These are phyloP conservation scores for Dryadomyces quercus-mongolicae DNA, from an alignment of 2,329 filamentous ascomycete genomes.

Conservation along the genomic window DNA sequence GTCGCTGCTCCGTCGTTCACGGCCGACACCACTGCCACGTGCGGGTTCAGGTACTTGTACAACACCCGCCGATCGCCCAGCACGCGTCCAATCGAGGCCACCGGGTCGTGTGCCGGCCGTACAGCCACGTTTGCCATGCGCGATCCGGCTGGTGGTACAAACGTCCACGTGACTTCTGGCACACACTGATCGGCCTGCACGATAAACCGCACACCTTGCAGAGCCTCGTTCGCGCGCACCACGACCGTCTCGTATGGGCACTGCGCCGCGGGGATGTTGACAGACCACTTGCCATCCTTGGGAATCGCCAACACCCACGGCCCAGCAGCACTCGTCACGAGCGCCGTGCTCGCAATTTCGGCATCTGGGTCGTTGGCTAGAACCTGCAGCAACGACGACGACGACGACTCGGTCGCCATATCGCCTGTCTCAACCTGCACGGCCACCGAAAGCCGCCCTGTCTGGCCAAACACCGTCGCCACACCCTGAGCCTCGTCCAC, in stretches of 20 bases:
- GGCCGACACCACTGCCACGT: constrained; percentile 65
- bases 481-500: constrained; percentile 43
- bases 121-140: constrained; percentile 56
- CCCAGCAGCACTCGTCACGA: constrained; percentile 39
- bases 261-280: constrained; percentile 29
- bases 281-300: not conserved
- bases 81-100: constrained; percentile 90
- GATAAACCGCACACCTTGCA: constrained; percentile 44
- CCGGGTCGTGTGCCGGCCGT: constrained; percentile 65
- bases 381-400: not conserved
- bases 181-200: constrained; percentile 25
- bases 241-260: constrained; percentile 43
- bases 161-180: constrained; percentile 55
- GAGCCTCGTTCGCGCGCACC: constrained; percentile 30
- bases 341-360: constrained; percentile 30
- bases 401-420: constrained; percentile 23
- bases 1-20: constrained; percentile 42
- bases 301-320: constrained; percentile 36
- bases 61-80: constrained; percentile 84
- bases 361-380: constrained; percentile 9
- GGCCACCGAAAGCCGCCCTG: constrained; percentile 50
- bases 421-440: constrained; percentile 42
- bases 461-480: constrained; percentile 42
- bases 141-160: constrained; percentile 53
- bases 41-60: constrained; percentile 94